A percentile compares a stretch with the other conserved stretches of the same genome.
These are phyloP conservation scores for Murraya paniculata DNA, from an alignment of 345 rosid species.

Conservation along the genomic window DNA sequence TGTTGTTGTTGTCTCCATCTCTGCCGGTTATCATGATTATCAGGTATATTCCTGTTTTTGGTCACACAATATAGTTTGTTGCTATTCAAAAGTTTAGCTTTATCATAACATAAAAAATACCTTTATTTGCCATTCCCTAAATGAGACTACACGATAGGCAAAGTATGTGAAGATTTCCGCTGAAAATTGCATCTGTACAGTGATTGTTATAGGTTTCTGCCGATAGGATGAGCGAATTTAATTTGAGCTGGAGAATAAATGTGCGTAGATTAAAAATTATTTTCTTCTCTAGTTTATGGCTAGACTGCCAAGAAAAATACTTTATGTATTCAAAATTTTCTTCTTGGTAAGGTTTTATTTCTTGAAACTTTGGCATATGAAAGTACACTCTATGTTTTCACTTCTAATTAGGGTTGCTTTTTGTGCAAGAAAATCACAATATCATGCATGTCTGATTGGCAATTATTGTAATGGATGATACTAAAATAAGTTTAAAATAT, in stretches of 20 bases:
- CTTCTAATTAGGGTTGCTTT: not conserved
- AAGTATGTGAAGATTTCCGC: not conserved
- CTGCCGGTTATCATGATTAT: constrained; percentile 91
- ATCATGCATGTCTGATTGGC: not conserved
- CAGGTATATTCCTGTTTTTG: constrained; percentile 51
- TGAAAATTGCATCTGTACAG: not conserved
- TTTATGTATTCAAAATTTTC: not conserved
- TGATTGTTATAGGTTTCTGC: not conserved
- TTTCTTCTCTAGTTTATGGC: not conserved
- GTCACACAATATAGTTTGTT: constrained; percentile 9
- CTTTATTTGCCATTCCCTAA: not conserved
- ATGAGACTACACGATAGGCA: not conserved
- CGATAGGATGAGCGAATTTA: not conserved
- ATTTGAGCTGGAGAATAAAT: not conserved
- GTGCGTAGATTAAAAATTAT: not conserved
- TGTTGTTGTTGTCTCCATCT: constrained; percentile 76
- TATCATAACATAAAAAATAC: not conserved
- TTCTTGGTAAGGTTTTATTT: not conserved
- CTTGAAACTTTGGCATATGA: not conserved
- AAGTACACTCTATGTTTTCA: not conserved
- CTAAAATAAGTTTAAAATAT: not conserved
- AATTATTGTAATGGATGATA: not conserved
- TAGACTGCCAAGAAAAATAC: not conserved
- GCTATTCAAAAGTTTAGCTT: constrained; percentile 3
- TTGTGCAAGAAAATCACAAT: not conserved